Evolutionary conservation across 148 eudicot genomes (phyloP), one percentile per base, ranked within the genome.

Genomic region (Spergularia bocconei): DNA sequence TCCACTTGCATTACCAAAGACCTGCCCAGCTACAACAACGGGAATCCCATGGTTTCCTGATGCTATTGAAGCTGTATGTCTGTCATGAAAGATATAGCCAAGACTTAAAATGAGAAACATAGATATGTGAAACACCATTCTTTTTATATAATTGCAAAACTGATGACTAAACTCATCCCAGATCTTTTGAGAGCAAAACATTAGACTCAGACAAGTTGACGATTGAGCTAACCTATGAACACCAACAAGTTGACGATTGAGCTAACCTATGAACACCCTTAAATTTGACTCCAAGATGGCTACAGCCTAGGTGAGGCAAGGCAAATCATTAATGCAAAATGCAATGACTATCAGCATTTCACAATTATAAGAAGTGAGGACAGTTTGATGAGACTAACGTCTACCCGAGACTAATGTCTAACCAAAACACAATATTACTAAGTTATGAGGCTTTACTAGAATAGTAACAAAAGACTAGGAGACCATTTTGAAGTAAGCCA

Each of bases 1-100:
- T 79, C 99, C 99, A 86, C 99, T 96, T 52, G 99, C 99, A 88
- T 92, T 89, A 52, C 99, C 99, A 90, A 92, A 96, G 72, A 67
- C 70, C 89, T 96, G 93, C 50, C 97, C 99, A 77, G 97, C 82
- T 63, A 96, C 99, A 71, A 89, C 78, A 73, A 92, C 99, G 11
- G 97, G 90, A 83, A 96, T 86, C 71, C 95, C 99, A 75, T 96
- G 95, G 85, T 96, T 96, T 69, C 99, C 99, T 38, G 98, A 90
- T 51, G 98, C 97, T 72, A 88, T 88, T 7, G 99, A 90, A 79
- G 98, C 98, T 58, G 99, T 96, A 83, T 96, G 99, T 83, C 99
- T 96, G 90, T n/a, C 51, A 41, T 55, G 17, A 10, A 14, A 17
- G 11, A 65, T 63, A 33, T 36, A 57, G 17, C 15, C 50, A 58